These are phyloP conservation scores for Rosa chinensis DNA, from an alignment of 306 rosid genomes.

Conservation along the genomic window DNA sequence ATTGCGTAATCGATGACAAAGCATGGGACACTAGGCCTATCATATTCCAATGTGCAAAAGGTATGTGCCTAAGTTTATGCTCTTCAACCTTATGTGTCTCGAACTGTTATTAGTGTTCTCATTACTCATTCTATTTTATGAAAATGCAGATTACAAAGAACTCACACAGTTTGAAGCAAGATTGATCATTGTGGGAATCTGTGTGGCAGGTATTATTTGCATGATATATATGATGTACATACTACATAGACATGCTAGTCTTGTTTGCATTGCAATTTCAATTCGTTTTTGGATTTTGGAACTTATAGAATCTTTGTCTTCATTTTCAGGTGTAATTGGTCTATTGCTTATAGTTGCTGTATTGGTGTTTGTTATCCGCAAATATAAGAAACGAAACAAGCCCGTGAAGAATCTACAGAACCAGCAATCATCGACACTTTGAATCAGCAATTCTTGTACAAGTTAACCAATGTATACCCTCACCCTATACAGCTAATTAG, in stretches of 20 bases:
- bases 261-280: neutral
- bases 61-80: neutral
- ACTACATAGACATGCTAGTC: neutral
- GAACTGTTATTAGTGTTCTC: neutral
- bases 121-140: neutral
- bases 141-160: slow-evolving; percentile 2
- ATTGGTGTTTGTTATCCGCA: slow-evolving; percentile 17
- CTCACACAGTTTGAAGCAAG: neutral
- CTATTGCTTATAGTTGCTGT: neutral
- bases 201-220: slow-evolving; percentile 11
- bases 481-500: neutral
- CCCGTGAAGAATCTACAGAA: neutral
- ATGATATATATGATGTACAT: neutral
- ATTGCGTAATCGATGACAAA: neutral
- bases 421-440: neutral
- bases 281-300: neutral
- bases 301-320: neutral
- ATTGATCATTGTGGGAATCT: neutral
- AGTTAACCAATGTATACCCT: neutral
- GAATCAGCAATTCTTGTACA: neutral
- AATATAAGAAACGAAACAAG: slow-evolving; percentile 11
- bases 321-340: slow-evolving; percentile 14
- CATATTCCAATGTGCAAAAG: neutral
- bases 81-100: neutral
- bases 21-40: neutral